Evolutionary conservation across 257 asterid species (phyloP).

Genomic region (Primulina tabacum): DNA sequence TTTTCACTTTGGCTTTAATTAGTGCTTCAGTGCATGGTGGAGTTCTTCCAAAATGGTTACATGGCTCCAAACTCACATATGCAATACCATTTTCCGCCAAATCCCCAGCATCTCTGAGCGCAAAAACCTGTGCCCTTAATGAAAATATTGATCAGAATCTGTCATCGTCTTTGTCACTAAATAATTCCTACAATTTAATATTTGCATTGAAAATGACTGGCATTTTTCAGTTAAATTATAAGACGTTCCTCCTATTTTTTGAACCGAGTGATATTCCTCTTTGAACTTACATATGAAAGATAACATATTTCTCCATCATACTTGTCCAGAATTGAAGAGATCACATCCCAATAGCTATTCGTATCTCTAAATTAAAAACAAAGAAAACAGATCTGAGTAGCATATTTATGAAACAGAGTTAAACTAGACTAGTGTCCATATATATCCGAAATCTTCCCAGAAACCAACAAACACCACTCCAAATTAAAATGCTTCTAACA

Average conservation of each 20-base stretch:
- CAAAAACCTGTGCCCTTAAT: constrained; percentile 60
- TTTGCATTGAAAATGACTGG: background rate
- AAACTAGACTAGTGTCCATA: background rate
- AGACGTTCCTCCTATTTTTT: no score
- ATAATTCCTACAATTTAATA: no score
- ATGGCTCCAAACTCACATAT: constrained; percentile 90
- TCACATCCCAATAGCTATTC: background rate
- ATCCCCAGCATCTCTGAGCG: constrained; percentile 84
- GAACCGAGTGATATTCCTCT: no score
- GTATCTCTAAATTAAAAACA: background rate
- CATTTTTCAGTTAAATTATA: background rate
- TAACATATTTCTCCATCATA: background rate
- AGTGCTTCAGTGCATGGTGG: constrained; percentile 95
- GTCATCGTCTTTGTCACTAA: no score
- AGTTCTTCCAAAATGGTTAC: constrained; percentile 94
- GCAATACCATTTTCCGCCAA: constrained; percentile 80
- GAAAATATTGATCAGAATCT: constrained; percentile 5
- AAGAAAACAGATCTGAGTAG: no score
- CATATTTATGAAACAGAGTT: background rate
- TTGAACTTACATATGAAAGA: background rate
- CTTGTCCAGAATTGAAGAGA: background rate
- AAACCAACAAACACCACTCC: background rate
- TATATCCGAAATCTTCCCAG: no score
- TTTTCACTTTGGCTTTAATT: constrained; percentile 73
- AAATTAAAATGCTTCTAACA: background rate